These are phyloP conservation scores for Phylloporus sp. DNA, from an alignment of 768 basidiomycete genomes.

Conservation along the genomic window DNA sequence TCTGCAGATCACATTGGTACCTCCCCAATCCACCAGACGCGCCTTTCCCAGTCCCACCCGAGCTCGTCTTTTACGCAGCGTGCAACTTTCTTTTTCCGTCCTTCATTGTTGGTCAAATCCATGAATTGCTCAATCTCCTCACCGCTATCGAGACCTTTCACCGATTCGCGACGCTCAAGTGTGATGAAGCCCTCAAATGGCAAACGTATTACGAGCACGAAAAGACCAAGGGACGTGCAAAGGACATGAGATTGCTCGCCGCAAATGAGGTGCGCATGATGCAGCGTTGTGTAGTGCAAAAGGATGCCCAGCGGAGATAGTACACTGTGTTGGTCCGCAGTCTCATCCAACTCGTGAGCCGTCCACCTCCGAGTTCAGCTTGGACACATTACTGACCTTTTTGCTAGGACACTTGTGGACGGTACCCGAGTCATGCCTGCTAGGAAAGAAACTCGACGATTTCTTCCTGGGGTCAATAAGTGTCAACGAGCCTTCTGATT, in stretches of 20 bases:
- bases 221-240: not conserved
- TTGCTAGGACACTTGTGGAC: constrained; percentile 29
- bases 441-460: constrained; percentile 19
- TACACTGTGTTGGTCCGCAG: constrained; percentile 23
- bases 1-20: constrained; percentile 11
- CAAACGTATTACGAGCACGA: constrained; percentile 20
- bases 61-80: constrained; percentile 23
- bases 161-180: constrained; percentile 12
- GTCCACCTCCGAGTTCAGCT: no score
- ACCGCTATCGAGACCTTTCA: constrained; percentile 22
- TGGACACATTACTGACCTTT: not conserved
- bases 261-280: constrained; percentile 14
- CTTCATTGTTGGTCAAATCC: constrained; percentile 30
- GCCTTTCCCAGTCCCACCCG: constrained; percentile 6
- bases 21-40: not conserved
- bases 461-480: constrained; percentile 29
- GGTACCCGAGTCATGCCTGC: constrained; percentile 24
- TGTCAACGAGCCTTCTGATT: constrained; percentile 10
- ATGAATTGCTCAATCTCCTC: constrained; percentile 27
- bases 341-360: constrained; percentile 21
- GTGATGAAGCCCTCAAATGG: constrained; percentile 23
- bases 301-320: constrained; percentile 14
- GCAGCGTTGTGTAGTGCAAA: constrained; percentile 8
- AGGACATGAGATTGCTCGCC: constrained; percentile 18
- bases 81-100: constrained; percentile 28